These are phyloP conservation scores for Pezicula radicicola DNA, from an alignment of 2,329 filamentous ascomycete genomes.

Conservation along the genomic window DNA sequence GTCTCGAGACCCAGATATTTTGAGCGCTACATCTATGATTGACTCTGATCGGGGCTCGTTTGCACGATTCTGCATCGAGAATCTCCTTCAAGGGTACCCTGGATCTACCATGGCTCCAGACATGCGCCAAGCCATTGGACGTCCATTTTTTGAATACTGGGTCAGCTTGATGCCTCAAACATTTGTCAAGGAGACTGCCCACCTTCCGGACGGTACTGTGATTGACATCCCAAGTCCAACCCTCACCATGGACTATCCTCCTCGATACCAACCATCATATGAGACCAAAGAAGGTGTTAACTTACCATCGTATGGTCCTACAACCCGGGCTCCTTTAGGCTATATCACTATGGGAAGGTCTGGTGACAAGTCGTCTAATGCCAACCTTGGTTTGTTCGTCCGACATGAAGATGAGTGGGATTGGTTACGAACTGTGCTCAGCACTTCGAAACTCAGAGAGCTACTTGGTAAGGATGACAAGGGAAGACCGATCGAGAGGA, in stretches of 20 bases:
- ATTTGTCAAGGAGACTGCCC: constrained; percentile 14
- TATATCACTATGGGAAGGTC: constrained; percentile 10
- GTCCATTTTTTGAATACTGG: constrained; percentile 22
- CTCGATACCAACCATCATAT: constrained; percentile 4
- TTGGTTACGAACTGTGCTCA: constrained; percentile 29
- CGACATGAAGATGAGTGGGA: constrained; percentile 34
- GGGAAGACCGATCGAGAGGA: constrained; percentile 21
- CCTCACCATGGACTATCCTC: neutral
- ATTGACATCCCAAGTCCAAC: constrained; percentile 4
- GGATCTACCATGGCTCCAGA: constrained; percentile 37
- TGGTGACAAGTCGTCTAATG: constrained; percentile 33
- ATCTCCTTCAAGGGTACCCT: constrained; percentile 34
- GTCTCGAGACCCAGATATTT: constrained; percentile 22
- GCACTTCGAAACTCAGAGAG: constrained; percentile 13
- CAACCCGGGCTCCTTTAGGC: constrained; percentile 2
- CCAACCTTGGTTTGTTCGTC: constrained; percentile 37
- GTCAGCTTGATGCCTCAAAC: constrained; percentile 19
- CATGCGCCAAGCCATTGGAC: constrained; percentile 33
- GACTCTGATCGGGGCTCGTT: constrained; percentile 32
- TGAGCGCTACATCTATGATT: constrained; percentile 31
- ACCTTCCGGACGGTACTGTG: constrained; percentile 18
- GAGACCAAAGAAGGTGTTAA: constrained; percentile 2
- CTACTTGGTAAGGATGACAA: constrained; percentile 18
- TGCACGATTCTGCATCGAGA: constrained; percentile 33
- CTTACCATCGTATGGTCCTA: no score